Conservation (phyloP, 108 stramenopile species). For the Fistulifera solaris region DNA sequence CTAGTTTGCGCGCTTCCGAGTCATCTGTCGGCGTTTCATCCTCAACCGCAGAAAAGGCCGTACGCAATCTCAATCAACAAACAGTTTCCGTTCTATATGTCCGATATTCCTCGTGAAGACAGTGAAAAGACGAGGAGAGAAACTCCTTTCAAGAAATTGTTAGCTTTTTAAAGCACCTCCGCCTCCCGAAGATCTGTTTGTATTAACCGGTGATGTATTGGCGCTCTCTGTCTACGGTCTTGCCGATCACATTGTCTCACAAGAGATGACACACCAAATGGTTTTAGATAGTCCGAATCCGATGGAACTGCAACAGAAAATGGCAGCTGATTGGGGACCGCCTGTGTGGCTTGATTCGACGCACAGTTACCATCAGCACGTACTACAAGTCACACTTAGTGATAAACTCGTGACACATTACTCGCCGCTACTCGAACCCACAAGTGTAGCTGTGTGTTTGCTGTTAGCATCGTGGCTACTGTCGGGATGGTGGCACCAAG, state of each 20-base stretch:
- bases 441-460: slow-evolving; percentile 45
- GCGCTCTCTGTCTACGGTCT: slow-evolving; percentile 70
- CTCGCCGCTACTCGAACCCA: slow-evolving; percentile 42
- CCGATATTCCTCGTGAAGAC: slow-evolving; percentile 2
- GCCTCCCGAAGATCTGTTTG: slow-evolving; percentile 65
- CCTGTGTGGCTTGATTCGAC: slow-evolving; percentile 58
- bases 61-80: no score
- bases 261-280: slow-evolving; percentile 18
- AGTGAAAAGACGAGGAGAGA: background rate
- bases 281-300: slow-evolving; percentile 3
- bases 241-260: slow-evolving; percentile 51
- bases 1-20: no score
- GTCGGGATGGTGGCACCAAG: slow-evolving; percentile 42
- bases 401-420: slow-evolving; percentile 27
- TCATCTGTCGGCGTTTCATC: no score
- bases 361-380: slow-evolving; percentile 11
- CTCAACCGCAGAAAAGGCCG: no score
- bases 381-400: slow-evolving; percentile 21
- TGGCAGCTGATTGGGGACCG: slow-evolving; percentile 6
- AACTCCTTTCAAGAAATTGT: background rate
- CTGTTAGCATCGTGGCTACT: slow-evolving; percentile 61
- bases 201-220: slow-evolving; percentile 60
- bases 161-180: slow-evolving; percentile 27
- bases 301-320: slow-evolving; percentile 10
- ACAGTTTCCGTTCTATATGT: no score